Evolutionary conservation across 2,329 filamentous ascomycete genomes (phyloP), one percentile per base, ranked within the genome.

Genomic region (Blumeria graminis): DNA sequence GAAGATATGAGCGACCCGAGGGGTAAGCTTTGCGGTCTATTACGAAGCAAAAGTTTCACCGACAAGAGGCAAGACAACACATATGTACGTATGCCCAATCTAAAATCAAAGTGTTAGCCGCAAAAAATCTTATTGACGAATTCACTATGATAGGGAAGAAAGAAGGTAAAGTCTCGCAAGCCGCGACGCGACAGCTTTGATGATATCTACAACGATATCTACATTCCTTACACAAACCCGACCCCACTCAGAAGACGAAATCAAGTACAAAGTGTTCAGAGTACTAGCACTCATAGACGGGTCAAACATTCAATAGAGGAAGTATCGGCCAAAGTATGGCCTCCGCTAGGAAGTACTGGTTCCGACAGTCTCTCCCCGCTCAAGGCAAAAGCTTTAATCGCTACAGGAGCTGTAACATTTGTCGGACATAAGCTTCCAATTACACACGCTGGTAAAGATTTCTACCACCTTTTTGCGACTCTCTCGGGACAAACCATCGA

Each of bases 381-480:
- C 46, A 72, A 74, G 52, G 79, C 78, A 9, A 72, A 74, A 68
- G 72, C 77, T 53, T 69, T 80, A 57, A 76, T 82, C 59, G 71
- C 72, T n/a, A 70, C 72, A 7, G 79, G 79, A 6, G 77, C 74
- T 1, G 76, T 78, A 4, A 69, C 71, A 1, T 75, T 77, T 65
- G 75, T 71, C 57, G 79, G 79, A 18, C 71, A 76, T 63, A 74
- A 72, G 62, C 69, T 71, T 41, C 63, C 71, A 3, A 72, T 81
- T 43, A 73, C 77, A 7, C 76, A 81, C 60, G 60, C 61, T 16
- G 69, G 74, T 0, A 73, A 79, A 13, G 66, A 74, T 58, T 80
- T 75, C 64, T 80, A 74, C 62, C 71, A 71, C 3, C 69, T 81
- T 0, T 80, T 76, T 63, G 71, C 74, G 11, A 77, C 74, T 1